Conservation (phyloP, 805 yeast species). For the Candida saitoana region DNA sequence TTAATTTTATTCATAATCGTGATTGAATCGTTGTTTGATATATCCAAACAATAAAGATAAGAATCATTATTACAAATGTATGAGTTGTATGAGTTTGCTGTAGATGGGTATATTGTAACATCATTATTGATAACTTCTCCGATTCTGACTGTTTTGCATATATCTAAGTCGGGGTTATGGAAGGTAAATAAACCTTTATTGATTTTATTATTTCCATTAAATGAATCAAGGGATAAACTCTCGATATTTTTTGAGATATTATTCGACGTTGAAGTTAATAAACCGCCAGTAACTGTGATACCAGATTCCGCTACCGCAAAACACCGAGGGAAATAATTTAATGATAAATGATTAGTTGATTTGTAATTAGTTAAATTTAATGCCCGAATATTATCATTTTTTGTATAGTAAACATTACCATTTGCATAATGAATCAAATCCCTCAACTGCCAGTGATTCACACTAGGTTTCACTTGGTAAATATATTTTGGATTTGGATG, state of each 20-base stretch:
- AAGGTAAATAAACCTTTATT: slow-evolving; percentile 66
- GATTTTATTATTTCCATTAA: slow-evolving; percentile 14
- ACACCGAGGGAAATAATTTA: slow-evolving; percentile 69
- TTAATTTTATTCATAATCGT: slow-evolving; percentile 41
- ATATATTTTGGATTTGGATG: slow-evolving; percentile 35
- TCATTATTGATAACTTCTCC: slow-evolving; percentile 85
- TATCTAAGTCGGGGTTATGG: slow-evolving; percentile 47
- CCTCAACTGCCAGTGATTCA: slow-evolving; percentile 75
- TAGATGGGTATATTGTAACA: slow-evolving; percentile 49
- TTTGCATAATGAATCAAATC: slow-evolving; percentile 59
- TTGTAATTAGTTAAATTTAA: slow-evolving; percentile 32
- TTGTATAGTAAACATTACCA: slow-evolving; percentile 52
- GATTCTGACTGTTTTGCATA: slow-evolving; percentile 48
- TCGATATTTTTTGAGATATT: slow-evolving; percentile 22
- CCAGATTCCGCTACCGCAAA: slow-evolving; percentile 54
- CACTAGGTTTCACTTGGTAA: slow-evolving; percentile 26
- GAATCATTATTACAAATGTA: slow-evolving; percentile 83
- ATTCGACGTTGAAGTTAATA: slow-evolving; percentile 37
- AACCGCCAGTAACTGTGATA: slow-evolving; percentile 46
- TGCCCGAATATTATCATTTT: slow-evolving; percentile 47
- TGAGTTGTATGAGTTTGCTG: slow-evolving; percentile 43
- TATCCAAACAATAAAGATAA: slow-evolving; percentile 59
- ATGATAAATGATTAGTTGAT: slow-evolving; percentile 38
- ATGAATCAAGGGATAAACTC: slow-evolving; percentile 13
- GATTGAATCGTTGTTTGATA: slow-evolving; percentile 43